Base-by-base conservation (phyloP, 768 basidiomycete genomes). In the Naganishia onofrii region DNA sequence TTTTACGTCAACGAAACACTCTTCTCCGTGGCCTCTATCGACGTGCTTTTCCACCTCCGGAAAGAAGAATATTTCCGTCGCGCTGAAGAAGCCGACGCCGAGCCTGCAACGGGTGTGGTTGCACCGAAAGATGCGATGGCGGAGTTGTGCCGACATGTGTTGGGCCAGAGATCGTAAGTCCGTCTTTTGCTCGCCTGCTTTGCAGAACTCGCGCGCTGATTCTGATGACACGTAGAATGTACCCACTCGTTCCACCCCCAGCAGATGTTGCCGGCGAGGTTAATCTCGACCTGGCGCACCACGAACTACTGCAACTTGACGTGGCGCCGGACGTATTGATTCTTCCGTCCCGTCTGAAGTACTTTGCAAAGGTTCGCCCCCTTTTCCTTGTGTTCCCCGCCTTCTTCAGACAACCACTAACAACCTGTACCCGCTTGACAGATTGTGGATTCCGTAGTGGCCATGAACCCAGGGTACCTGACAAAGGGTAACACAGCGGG, bases 241-340 rank as follows among this genome's bases (percentile, higher is more conserved):
- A 98, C 78, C 96, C 96, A 0, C 81, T 96, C 48, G 97, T 97
- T 80, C 96, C 96, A 10, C 86, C 88, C 0, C 92, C 96, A 0
- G 78, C 84, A 15, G 89, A 90, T 7, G 80, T 89, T 21, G 83
- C 88, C 1, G 84, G 86, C 44, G 92, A 95, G 76, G 87, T 97
- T 69, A 94, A 96, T 77, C 85, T 99, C 48, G 93, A 96, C 76
- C 84, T 96, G 19, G 88, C 90, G 23, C 95, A 97, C 81, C 85
- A 85, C 38, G 82, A 85, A 6, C 80, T 84, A 28, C 80, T 88
- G 56, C 75, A 76, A 71, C 77, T 86, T 70, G 82, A 85, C 5
- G 85, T 84, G 32, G 87, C 87, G 0, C 94, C 93, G 0, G 90
- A 95, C 77, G 86, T 98, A 4, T 83, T 98, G 52, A 86, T 99